A percentile compares a stretch with the other conserved stretches of the same genome.
These are phyloP conservation scores for Corylus avellana DNA, from an alignment of 306 rosid species.

Conservation along the genomic window DNA sequence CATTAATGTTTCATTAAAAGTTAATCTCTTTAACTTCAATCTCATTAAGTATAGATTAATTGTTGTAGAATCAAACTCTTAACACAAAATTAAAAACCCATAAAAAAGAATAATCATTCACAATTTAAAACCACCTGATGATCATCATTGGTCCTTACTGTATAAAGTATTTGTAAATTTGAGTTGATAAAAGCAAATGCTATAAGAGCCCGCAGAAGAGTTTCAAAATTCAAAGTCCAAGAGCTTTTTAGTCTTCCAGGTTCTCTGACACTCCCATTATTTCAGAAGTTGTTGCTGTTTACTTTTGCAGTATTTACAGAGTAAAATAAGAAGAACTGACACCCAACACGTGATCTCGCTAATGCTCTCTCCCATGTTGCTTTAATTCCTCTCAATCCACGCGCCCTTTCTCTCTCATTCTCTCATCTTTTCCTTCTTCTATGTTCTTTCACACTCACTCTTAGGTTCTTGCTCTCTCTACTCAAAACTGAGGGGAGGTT, in stretches of 20 bases:
- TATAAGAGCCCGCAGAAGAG: neutral
- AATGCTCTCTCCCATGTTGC: conserved; percentile 26
- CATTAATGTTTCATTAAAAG: neutral
- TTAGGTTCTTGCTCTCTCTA: conserved; percentile 13
- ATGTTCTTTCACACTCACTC: neutral
- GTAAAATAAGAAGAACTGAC: conserved; percentile 42
- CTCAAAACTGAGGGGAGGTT: conserved; percentile 7
- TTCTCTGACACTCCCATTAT: conserved; percentile 53
- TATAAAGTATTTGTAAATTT: neutral
- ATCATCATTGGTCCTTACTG: neutral
- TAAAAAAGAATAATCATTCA: neutral
- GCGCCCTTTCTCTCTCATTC: conserved; percentile 46
- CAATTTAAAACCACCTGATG: neutral
- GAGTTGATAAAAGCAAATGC: neutral
- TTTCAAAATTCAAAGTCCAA: neutral
- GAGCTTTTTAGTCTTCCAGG: conserved; percentile 7
- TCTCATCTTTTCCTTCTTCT: neutral
- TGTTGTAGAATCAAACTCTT: neutral
- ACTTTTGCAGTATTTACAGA: conserved; percentile 25
- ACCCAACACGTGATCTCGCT: conserved; percentile 60
- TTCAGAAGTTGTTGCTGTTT: neutral
- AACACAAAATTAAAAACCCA: neutral
- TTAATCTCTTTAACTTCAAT: neutral
- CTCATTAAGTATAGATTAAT: neutral
- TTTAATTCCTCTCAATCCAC: conserved; percentile 38